A percentile compares a stretch with the other conserved stretches of the same genome.
These are phyloP conservation scores for Brassica rapa DNA, from an alignment of 345 rosid species.

Conservation along the genomic window DNA sequence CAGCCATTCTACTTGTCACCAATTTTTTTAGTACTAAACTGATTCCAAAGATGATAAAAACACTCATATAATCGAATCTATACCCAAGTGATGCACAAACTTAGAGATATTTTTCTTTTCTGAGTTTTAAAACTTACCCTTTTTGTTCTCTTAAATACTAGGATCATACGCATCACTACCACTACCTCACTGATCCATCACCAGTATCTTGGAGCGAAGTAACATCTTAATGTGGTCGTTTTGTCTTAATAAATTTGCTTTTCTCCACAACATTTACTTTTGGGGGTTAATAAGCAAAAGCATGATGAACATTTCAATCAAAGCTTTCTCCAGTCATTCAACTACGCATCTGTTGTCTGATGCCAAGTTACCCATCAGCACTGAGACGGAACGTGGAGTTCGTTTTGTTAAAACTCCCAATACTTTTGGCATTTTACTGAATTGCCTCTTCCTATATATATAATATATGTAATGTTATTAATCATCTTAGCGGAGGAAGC, in stretches of 20 bases:
- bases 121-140: not conserved
- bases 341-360: not conserved
- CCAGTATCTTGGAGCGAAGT: not conserved
- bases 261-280: slow-evolving; percentile 20
- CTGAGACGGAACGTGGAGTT: not conserved
- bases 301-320: slow-evolving; percentile 7
- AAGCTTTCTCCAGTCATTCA: not conserved
- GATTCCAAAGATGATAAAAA: not conserved
- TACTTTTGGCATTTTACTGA: slow-evolving; percentile 8
- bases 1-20: not conserved
- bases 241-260: not conserved
- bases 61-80: not conserved
- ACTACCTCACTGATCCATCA: not conserved
- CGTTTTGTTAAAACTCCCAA: not conserved
- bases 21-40: not conserved
- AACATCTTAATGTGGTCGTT: not conserved
- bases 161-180: not conserved
- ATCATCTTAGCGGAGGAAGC: not conserved
- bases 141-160: not conserved
- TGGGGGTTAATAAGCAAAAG: slow-evolving; percentile 14
- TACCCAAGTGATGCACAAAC: not conserved
- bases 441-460: not conserved
- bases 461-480: not conserved
- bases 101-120: not conserved
- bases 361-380: slow-evolving; percentile 15